These are phyloP conservation scores for Sonneratia caseolaris DNA, from an alignment of 345 rosid genomes.

Conservation along the genomic window DNA sequence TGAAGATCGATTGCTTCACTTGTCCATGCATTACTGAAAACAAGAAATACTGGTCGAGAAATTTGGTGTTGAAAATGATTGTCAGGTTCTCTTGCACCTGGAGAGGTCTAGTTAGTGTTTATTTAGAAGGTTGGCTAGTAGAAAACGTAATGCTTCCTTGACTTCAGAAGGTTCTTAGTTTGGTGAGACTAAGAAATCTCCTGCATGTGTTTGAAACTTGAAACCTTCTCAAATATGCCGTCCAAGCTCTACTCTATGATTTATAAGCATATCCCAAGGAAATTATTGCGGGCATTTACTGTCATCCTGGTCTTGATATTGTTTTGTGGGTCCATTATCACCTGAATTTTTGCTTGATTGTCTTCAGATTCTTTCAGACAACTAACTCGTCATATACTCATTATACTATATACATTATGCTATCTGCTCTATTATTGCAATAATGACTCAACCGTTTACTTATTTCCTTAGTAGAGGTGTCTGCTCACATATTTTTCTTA, in stretches of 20 bases:
- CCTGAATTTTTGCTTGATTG: not conserved
- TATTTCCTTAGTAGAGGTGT: not conserved
- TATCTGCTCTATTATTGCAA: not conserved
- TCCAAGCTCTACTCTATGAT: not conserved
- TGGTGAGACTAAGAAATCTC: not conserved
- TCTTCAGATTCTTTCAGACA: not conserved
- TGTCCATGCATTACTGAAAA: not conserved
- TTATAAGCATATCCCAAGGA: not conserved
- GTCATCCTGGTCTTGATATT: not conserved
- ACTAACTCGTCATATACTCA: not conserved
- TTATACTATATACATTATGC: not conserved
- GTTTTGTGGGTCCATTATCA: not conserved
- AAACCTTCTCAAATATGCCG: not conserved
- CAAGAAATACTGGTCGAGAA: not conserved
- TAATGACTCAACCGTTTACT: not conserved
- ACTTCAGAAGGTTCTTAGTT: not conserved
- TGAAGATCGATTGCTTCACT: not conserved
- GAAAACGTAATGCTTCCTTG: not conserved
- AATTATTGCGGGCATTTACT: not conserved
- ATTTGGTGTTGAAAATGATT: not conserved
- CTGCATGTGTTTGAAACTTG: not conserved
- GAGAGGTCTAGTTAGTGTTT: too few species aligned
- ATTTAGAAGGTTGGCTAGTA: too few species aligned
- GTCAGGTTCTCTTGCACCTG: not conserved
- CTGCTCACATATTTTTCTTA: conserved; percentile 7